A percentile compares a stretch with the other conserved stretches of the same genome.
These are phyloP conservation scores for Barnettozyma wickerhamii DNA, from an alignment of 805 yeast genomes.

Conservation along the genomic window DNA sequence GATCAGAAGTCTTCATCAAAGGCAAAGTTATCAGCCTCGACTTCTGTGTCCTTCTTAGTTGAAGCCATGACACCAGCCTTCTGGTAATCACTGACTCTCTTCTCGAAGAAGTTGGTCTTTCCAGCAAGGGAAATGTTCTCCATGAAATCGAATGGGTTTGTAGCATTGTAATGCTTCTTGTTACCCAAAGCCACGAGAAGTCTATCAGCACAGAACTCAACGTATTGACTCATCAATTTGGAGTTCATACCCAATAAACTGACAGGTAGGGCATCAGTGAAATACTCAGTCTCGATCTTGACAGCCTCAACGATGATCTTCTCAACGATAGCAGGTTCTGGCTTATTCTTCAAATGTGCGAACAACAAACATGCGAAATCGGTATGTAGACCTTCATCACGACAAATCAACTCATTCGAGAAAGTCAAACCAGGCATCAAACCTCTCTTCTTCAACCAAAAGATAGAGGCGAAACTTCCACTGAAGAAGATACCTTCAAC, in stretches of 20 bases:
- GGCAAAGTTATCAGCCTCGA: conserved; percentile 54
- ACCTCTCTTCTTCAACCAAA: conserved; percentile 99
- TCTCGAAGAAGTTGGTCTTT: conserved; percentile 98
- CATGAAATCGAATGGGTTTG: conserved; percentile 98
- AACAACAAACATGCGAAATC: conserved; percentile 96
- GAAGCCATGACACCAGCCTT: conserved; percentile 98
- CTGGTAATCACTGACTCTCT: conserved; percentile 97
- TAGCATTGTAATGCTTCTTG: conserved; percentile 78
- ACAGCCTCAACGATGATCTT: conserved; percentile 94
- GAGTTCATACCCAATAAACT: conserved; percentile 93
- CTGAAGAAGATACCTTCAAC: conserved; percentile 98
- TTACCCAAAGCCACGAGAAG: conserved; percentile 87
- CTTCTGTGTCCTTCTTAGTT: conserved; percentile 41
- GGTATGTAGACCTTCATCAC: conserved; percentile 98
- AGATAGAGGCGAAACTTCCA: conserved; percentile 96
- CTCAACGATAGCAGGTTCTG: conserved; percentile 72
- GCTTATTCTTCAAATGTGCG: conserved; percentile 89
- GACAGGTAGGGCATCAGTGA: conserved; percentile 92
- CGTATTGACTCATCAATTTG: conserved; percentile 93
- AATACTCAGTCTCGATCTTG: conserved; percentile 86
- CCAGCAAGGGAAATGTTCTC: conserved; percentile 98
- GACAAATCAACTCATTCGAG: conserved; percentile 94
- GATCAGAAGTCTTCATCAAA: conserved; percentile 90
- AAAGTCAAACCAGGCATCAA: conserved; percentile 98
- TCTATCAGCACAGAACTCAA: conserved; percentile 97